phyloP scores from a whole-genome alignment of 768 basidiomycete genomes.

The Panaeolus cyanescens region DNA sequence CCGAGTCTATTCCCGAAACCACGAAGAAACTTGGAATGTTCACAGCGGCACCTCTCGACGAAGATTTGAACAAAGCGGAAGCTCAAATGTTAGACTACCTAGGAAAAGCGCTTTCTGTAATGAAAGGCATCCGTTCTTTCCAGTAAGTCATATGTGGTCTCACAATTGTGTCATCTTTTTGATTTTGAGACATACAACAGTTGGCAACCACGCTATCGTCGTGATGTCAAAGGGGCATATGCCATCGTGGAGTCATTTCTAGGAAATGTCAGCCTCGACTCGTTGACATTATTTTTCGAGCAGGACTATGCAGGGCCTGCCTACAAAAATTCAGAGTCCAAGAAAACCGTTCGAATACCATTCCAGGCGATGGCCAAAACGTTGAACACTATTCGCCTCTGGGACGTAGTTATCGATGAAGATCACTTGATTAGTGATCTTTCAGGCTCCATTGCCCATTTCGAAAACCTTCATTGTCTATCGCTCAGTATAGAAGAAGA shows the following conservation, averaged over 20 bases:
- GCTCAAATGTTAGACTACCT: neutral
- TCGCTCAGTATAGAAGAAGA: neutral
- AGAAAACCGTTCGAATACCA: neutral
- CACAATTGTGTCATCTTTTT: too few species aligned
- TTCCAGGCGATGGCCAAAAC: neutral
- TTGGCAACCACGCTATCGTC: neutral
- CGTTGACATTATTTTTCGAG: neutral
- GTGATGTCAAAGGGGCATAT: neutral
- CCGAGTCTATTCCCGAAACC: too few species aligned
- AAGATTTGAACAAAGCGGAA: neutral
- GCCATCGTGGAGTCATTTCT: neutral
- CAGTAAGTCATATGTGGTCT: neutral
- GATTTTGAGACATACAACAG: too few species aligned
- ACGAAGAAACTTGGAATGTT: too few species aligned
- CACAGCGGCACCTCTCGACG: too few species aligned
- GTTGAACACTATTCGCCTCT: neutral
- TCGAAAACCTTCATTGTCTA: neutral
- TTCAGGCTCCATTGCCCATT: neutral
- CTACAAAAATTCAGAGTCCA: neutral
- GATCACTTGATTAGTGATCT: too few species aligned
- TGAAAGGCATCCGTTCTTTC: neutral
- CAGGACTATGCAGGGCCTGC: too few species aligned
- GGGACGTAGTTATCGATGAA: too few species aligned
- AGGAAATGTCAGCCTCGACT: neutral
- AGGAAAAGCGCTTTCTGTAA: neutral